Percentiles rank a stretch among this genome's conserved stretches.
phyloP scores from a whole-genome alignment of 176 grass and related monocot genomes.

The Thalia dealbata region DNA sequence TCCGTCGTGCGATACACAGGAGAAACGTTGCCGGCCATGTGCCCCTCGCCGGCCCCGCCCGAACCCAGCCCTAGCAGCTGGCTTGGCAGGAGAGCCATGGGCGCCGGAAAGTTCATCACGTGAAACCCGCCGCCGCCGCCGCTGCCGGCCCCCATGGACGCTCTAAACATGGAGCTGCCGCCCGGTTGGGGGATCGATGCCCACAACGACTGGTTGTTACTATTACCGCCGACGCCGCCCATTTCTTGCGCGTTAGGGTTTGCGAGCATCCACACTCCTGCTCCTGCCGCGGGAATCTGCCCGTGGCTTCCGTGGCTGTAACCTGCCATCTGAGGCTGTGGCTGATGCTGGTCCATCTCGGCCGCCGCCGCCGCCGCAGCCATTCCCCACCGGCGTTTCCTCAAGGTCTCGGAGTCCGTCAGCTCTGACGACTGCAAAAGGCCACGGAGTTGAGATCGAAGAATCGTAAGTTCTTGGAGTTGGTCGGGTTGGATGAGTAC shows the following conservation, averaged over 20 bases:
- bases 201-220: constrained; percentile 4
- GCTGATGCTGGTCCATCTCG: not conserved
- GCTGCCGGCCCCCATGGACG: not conserved
- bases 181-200: constrained; percentile 5
- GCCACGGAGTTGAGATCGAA: too few relatives aligned
- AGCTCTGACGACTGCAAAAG: not conserved
- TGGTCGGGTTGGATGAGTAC: too few relatives aligned
- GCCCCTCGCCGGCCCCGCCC: constrained; percentile 20
- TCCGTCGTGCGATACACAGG: too few relatives aligned
- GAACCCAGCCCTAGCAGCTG: constrained; percentile 79
- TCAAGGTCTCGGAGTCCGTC: not conserved
- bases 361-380: constrained; percentile 1
- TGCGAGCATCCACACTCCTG: constrained; percentile 21
- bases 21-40: constrained; percentile 69
- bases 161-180: constrained; percentile 5
- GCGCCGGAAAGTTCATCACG: constrained; percentile 67
- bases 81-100: constrained; percentile 64
- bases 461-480: too few relatives aligned
- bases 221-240: not conserved
- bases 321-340: constrained; percentile 18
- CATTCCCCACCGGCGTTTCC: constrained; percentile 17
- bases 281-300: not conserved
- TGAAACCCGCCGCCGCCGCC: not conserved
- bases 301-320: constrained; percentile 20
- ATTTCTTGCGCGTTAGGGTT: constrained; percentile 16